A percentile compares a stretch with the other conserved stretches of the same genome.
phyloP scores from a whole-genome alignment of 2,329 filamentous ascomycete species.

The Zymoseptoria brevis region DNA sequence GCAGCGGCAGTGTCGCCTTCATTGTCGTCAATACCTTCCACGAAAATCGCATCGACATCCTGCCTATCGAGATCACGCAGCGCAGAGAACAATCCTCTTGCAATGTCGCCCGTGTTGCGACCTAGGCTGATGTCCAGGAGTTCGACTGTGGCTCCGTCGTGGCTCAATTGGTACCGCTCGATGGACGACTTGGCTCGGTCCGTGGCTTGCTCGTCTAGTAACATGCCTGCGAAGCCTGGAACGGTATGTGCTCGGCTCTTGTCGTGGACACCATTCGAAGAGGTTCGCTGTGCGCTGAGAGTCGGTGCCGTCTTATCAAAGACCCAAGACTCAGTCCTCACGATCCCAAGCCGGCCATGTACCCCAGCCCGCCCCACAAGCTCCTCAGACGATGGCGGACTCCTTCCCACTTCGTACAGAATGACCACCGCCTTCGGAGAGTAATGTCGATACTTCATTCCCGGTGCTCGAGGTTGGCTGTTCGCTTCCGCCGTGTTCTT shows the following conservation, averaged over 20 bases:
- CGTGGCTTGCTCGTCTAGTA: conserved; percentile 15
- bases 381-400: conserved; percentile 24
- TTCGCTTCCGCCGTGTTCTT: conserved; percentile 62
- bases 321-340: conserved; percentile 32
- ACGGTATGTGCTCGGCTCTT: conserved; percentile 17
- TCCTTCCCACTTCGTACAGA: conserved; percentile 54
- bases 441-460: conserved; percentile 99
- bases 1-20: conserved; percentile 74
- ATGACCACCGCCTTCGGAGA: conserved; percentile 76
- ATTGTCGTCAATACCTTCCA: conserved; percentile 66
- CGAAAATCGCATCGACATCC: conserved; percentile 74
- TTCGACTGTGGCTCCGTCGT: conserved; percentile 11
- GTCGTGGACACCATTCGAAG: conserved; percentile 9
- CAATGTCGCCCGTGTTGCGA: conserved; percentile 61
- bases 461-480: conserved; percentile 69
- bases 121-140: conserved; percentile 68
- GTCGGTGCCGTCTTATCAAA: conserved; percentile 2
- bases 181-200: conserved; percentile 6
- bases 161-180: background rate
- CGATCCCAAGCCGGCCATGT: conserved; percentile 32
- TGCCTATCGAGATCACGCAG: conserved; percentile 75
- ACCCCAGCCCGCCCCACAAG: conserved; percentile 22
- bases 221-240: conserved; percentile 23
- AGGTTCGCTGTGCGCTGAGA: background rate
- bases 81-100: conserved; percentile 79